phyloP scores from a whole-genome alignment of 1,139 yeast species.

The Scheffersomyces insectosa region DNA sequence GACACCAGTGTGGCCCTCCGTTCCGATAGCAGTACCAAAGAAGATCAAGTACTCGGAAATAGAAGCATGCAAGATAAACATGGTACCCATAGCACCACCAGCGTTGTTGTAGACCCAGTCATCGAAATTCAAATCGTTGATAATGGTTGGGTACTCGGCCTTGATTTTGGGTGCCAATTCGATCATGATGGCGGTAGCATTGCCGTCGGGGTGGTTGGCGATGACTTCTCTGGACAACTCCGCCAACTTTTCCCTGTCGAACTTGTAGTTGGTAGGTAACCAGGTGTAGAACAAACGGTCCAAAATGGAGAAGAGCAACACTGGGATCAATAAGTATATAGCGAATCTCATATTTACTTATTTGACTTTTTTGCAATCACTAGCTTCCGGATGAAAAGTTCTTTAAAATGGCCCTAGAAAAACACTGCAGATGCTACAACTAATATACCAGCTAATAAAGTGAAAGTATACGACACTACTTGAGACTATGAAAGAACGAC shows the following conservation, averaged over 20 bases:
- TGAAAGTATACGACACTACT: no score
- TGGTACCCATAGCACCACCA: constrained; percentile 98
- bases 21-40: constrained; percentile 57
- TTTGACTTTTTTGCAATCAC: no score
- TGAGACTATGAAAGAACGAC: no score
- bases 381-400: no score
- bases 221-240: constrained; percentile 52
- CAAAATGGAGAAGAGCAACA: constrained; percentile 30
- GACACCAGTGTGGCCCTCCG: constrained; percentile 94
- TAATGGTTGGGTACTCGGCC: constrained; percentile 58
- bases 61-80: constrained; percentile 96
- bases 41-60: constrained; percentile 74
- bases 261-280: constrained; percentile 69
- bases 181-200: constrained; percentile 60
- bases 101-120: constrained; percentile 98
- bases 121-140: constrained; percentile 68
- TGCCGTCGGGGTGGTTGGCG: constrained; percentile 55
- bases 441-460: no score
- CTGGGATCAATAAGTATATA: constrained; percentile 16
- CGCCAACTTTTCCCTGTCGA: constrained; percentile 52
- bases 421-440: no score
- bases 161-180: constrained; percentile 63
- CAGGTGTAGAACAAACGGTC: constrained; percentile 54
- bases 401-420: no score
- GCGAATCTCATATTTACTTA: neutral